Evolutionary conservation across 345 rosid species (phyloP).

Genomic region (Salix koriyanagi): DNA sequence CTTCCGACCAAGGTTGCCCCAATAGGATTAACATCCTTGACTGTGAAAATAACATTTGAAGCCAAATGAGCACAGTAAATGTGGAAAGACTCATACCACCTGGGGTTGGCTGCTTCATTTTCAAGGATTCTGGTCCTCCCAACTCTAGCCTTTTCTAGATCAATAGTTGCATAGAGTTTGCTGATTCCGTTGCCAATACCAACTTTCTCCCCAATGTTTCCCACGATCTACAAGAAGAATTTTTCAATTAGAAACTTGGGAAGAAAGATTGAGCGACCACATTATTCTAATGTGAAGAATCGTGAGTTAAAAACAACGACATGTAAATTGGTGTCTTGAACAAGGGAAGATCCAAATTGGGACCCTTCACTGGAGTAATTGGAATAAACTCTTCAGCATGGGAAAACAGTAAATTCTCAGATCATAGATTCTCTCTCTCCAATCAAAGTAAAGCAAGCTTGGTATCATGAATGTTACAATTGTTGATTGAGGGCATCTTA

Average conservation of each 20-base stretch:
- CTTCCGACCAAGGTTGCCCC: constrained; percentile 92
- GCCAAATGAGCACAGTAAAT: constrained; percentile 90
- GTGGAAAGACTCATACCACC: constrained; percentile 89
- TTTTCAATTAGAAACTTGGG: constrained; percentile 13
- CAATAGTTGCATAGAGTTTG: constrained; percentile 77
- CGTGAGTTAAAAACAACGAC: background rate
- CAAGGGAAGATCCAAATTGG: background rate
- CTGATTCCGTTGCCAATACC: constrained; percentile 79
- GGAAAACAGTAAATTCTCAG: background rate
- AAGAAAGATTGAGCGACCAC: background rate
- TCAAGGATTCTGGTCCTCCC: constrained; percentile 75
- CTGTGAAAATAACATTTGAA: constrained; percentile 72
- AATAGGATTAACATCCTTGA: constrained; percentile 83
- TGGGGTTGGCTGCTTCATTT: constrained; percentile 57
- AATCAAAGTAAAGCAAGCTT: background rate
- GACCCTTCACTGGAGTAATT: background rate
- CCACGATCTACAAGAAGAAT: constrained; percentile 50
- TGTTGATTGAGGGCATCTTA: background rate
- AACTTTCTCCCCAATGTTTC: constrained; percentile 67
- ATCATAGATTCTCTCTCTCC: background rate
- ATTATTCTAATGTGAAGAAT: background rate
- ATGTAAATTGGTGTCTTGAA: background rate
- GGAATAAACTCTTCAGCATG: background rate
- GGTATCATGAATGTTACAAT: background rate
- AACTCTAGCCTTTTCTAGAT: constrained; percentile 86